These are phyloP conservation scores for Cryphonectria carpinicola DNA, from an alignment of 2,329 filamentous ascomycete species.

Conservation along the genomic window DNA sequence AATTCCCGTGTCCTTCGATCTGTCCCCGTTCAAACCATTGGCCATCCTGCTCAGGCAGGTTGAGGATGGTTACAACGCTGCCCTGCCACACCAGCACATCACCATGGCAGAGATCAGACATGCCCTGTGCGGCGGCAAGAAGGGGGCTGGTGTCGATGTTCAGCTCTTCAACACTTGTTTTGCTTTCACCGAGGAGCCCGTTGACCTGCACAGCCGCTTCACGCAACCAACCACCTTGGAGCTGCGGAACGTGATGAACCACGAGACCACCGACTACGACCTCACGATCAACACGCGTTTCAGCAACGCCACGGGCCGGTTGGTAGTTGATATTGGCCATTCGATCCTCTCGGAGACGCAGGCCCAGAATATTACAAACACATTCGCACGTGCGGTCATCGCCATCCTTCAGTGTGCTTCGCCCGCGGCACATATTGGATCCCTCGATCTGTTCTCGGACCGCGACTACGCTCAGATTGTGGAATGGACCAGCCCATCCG, in stretches of 20 bases:
- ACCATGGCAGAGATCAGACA: slow-evolving; percentile 53
- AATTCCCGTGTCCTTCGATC: slow-evolving; percentile 41
- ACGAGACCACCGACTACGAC: slow-evolving; percentile 52
- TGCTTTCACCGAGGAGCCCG: slow-evolving; percentile 49
- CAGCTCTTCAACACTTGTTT: slow-evolving; percentile 56
- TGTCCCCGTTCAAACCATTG: slow-evolving; percentile 41
- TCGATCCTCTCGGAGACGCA: slow-evolving; percentile 49
- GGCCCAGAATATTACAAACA: slow-evolving; percentile 52
- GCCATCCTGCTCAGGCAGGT: slow-evolving; percentile 38
- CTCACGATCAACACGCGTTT: slow-evolving; percentile 51
- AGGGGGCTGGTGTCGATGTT: slow-evolving; percentile 36
- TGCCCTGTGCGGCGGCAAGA: slow-evolving; percentile 42
- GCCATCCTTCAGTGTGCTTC: slow-evolving; percentile 44
- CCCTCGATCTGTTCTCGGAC: slow-evolving; percentile 57
- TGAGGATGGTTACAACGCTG: slow-evolving; percentile 38
- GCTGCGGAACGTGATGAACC: slow-evolving; percentile 42
- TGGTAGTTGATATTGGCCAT: slow-evolving; percentile 51
- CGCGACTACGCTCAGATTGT: slow-evolving; percentile 58
- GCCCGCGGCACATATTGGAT: slow-evolving; percentile 40
- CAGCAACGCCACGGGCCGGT: slow-evolving; percentile 38
- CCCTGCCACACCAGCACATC: slow-evolving; percentile 48
- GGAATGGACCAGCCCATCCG: slow-evolving; percentile 53
- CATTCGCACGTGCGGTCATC: slow-evolving; percentile 57
- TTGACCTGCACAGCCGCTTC: slow-evolving; percentile 41
- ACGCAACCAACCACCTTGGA: slow-evolving; percentile 35